A percentile compares a stretch with the other conserved stretches of the same genome.
Evolutionary conservation across 768 basidiomycete genomes (phyloP).

Genomic region (Tricholoma sp.): DNA sequence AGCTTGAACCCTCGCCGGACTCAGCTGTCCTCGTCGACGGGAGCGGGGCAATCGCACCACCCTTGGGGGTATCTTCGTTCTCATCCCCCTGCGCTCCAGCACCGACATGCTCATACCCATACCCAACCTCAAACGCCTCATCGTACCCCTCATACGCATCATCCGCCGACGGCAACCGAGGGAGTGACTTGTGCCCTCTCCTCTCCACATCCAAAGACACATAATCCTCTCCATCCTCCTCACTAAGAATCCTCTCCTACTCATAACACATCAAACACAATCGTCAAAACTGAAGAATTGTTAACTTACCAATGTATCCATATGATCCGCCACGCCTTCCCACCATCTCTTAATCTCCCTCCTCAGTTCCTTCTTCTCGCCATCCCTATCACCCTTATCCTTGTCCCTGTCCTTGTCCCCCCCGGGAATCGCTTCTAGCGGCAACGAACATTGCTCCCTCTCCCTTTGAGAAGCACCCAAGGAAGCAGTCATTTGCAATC

Average conservation of each 20-base stretch:
- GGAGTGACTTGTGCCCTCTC: conserved; percentile 43
- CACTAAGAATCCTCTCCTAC: conserved; percentile 40
- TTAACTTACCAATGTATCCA: conserved; percentile 52
- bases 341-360: conserved; percentile 64
- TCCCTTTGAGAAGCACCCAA: neutral
- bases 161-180: conserved; percentile 54
- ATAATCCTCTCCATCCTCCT: neutral
- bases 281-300: neutral
- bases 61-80: neutral
- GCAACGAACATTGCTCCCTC: neutral
- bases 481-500: conserved; percentile 47
- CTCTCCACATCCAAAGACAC: neutral
- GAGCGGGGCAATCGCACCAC: neutral
- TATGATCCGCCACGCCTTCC: conserved; percentile 54
- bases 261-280: neutral
- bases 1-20: neutral
- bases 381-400: neutral
- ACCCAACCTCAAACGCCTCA: neutral
- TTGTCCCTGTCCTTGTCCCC: neutral
- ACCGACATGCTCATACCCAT: conserved; percentile 9
- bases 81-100: neutral
- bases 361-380: conserved; percentile 46
- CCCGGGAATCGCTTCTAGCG: neutral
- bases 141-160: conserved; percentile 39
- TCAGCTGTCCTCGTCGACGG: neutral